phyloP scores from a whole-genome alignment of 371 early-diverging fungal genomes.

The Actinomortierella wolfii region DNA sequence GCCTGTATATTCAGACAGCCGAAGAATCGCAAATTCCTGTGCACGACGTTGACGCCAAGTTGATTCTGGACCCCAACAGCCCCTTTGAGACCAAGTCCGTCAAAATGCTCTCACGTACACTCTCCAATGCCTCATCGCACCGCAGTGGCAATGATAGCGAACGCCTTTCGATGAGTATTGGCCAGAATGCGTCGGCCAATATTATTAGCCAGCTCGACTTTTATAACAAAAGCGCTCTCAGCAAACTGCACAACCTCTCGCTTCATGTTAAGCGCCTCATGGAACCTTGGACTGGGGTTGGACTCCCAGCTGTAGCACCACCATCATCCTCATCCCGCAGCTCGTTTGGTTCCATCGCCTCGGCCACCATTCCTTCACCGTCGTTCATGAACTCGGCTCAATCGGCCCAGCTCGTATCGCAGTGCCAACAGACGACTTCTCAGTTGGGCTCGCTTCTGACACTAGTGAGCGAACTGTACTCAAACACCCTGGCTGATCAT shows the following conservation, averaged over 20 bases:
- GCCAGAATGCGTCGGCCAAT: constrained; percentile 1
- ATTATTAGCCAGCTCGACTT: constrained; percentile 31
- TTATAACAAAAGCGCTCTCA: constrained; percentile 31
- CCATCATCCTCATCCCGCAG: constrained; percentile 15
- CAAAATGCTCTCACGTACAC: constrained; percentile 17
- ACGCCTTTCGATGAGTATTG: not conserved
- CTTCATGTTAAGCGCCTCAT: constrained; percentile 24
- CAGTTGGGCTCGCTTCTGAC: constrained; percentile 39
- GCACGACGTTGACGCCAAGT: constrained; percentile 56
- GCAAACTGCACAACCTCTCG: constrained; percentile 14
- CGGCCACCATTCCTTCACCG: no score
- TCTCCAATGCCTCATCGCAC: constrained; percentile 19
- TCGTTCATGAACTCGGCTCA: constrained; percentile 42
- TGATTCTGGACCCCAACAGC: constrained; percentile 28
- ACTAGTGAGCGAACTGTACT: constrained; percentile 41
- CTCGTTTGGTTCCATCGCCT: constrained; percentile 6
- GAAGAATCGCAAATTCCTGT: constrained; percentile 71
- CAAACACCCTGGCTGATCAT: constrained; percentile 45
- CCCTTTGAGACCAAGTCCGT: constrained; percentile 19
- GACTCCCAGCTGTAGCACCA: constrained; percentile 2
- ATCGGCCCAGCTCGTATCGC: constrained; percentile 40
- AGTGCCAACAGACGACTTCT: constrained; percentile 41
- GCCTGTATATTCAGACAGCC: constrained; percentile 77
- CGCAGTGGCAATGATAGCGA: constrained; percentile 13
- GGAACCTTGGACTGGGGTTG: constrained; percentile 8